These are phyloP conservation scores for Tulasnella sp. DNA, from an alignment of 768 basidiomycete genomes.

Conservation along the genomic window DNA sequence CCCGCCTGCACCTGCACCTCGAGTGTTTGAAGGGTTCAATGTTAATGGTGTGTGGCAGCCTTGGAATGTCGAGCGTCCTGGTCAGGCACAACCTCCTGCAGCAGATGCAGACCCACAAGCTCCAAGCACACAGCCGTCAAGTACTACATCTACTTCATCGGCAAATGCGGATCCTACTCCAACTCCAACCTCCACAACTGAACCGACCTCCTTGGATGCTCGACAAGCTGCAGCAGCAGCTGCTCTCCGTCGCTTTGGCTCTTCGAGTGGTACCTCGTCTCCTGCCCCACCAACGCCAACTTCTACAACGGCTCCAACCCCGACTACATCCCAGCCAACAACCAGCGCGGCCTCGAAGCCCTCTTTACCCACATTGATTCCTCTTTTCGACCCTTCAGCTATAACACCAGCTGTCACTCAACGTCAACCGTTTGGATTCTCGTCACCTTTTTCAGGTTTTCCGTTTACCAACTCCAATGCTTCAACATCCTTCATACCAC, in stretches of 20 bases:
- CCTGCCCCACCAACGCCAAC: background rate
- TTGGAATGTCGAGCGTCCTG: conserved; percentile 14
- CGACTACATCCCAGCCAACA: conserved; percentile 16
- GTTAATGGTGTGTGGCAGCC: conserved; percentile 20
- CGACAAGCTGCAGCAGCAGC: conserved; percentile 4
- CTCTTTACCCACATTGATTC: conserved; percentile 29
- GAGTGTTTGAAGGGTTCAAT: conserved; percentile 19
- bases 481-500: conserved; percentile 3
- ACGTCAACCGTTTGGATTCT: conserved; percentile 8
- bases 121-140: conserved; percentile 14
- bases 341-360: conserved; percentile 4
- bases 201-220: conserved; percentile 6
- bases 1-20: conserved; percentile 13
- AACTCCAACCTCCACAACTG: conserved; percentile 13
- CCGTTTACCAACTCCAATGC: conserved; percentile 10
- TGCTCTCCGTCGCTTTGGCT: background rate
- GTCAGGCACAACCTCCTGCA: conserved; percentile 26
- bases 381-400: conserved; percentile 29
- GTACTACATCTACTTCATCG: conserved; percentile 11
- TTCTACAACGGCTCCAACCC: conserved; percentile 14
- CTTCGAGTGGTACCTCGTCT: background rate
- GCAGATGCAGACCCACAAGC: conserved; percentile 21
- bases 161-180: conserved; percentile 15
- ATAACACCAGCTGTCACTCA: conserved; percentile 11
- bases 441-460: conserved; percentile 2